Evolutionary conservation across 768 basidiomycete species (phyloP), one percentile per base, ranked within the genome.

Genomic region (Suillus placidus): DNA sequence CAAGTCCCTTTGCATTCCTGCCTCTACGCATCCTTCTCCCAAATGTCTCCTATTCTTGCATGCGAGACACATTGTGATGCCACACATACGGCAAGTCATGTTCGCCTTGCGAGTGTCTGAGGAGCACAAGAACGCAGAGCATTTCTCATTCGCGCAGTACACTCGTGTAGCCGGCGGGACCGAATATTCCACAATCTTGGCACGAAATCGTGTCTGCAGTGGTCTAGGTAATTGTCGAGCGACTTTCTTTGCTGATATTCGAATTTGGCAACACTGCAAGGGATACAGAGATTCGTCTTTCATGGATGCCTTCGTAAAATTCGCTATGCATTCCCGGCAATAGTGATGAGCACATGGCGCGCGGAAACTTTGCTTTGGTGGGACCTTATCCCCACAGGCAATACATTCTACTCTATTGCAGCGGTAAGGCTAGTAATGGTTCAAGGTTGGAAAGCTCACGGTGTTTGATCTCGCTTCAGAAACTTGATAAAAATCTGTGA

Each of bases 221-320:
- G 66, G 64, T 16, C 64, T 14, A 6, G 76, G 69, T 23, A 85
- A 69, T 51, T 82, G 77, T 12, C 70, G 73, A 13, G 67, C 61
- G 40, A 84, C 60, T 8, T 49, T 55, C 26, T 73, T 67, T 32
- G 70, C 61, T 3, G 80, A 74, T 35, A 87, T 75, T 0, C 73
- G 70, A 47, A 77, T 67, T 40, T 79, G 71, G 71, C 87, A 88
- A 68, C 86, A 88, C 55, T 80, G 80, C 23, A 85, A 76, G 0
- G 87, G 86, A 54, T 81, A 82, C 0, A 87, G 74, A 0, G 81
- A 80, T 69, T 87, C 85, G 71, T 87, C 84, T 30, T 73, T 76
- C 13, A 72, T 79, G 42, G 83, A 81, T 0, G 80, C 67, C 56
- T 80, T 71, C 4, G 82, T 82, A 63, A 87, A 80, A 16, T 77